Percentiles rank a stretch among this genome's conserved stretches.
Conservation (phyloP, 2,329 filamentous ascomycete genomes). For the Ophiostoma piceae region DNA sequence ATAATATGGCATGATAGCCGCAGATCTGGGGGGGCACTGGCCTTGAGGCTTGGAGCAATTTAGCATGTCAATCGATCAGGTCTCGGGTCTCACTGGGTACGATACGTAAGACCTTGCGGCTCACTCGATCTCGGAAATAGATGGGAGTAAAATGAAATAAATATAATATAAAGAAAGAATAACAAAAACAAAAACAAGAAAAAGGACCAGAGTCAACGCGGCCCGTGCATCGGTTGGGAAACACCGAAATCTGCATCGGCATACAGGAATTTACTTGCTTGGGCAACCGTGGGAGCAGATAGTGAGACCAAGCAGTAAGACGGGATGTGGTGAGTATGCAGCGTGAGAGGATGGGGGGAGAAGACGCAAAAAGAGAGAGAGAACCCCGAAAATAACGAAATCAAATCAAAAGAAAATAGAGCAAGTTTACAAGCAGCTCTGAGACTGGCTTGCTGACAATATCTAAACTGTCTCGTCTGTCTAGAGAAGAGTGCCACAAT, state of each 20-base stretch:
- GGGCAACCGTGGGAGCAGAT: neutral
- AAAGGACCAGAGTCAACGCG: neutral
- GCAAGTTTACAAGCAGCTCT: neutral
- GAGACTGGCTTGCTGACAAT: too few relatives aligned
- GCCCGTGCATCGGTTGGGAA: constrained; percentile 11
- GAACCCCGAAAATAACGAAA: neutral
- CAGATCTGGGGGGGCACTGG: neutral
- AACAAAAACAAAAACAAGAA: too few relatives aligned
- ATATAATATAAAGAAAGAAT: neutral
- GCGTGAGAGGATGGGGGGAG: neutral
- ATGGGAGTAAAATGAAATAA: too few relatives aligned
- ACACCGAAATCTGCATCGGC: constrained; percentile 15
- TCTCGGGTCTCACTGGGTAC: neutral
- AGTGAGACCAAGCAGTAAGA: constrained; percentile 4
- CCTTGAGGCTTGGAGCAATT: neutral
- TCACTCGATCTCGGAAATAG: neutral
- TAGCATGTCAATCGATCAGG: neutral
- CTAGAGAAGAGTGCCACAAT: neutral
- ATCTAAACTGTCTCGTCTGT: neutral
- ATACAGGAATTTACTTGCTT: neutral
- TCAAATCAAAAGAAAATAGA: neutral
- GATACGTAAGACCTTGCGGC: neutral
- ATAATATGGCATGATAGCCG: neutral
- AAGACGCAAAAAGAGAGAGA: neutral
- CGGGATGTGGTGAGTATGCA: neutral